A percentile compares a stretch with the other conserved stretches of the same genome.
phyloP scores from a whole-genome alignment of 164 flowering plant species.

The Hamamelis virginiana region DNA sequence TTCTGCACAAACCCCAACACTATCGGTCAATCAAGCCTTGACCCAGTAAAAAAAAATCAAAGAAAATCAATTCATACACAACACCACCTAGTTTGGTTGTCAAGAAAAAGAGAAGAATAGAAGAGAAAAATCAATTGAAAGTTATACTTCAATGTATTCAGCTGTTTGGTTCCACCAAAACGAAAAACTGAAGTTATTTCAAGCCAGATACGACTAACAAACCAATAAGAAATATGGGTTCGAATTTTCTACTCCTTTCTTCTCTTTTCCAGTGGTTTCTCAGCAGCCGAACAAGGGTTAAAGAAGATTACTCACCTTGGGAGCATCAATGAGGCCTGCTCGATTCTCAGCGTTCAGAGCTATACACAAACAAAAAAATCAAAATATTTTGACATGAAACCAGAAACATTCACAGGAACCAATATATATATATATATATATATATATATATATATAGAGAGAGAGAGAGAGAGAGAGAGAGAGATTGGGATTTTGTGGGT shows the following conservation, averaged over 20 bases:
- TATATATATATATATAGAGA: too few relatives aligned
- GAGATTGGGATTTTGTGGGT: neutral
- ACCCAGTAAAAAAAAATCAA: neutral
- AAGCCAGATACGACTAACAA: neutral
- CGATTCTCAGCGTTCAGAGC: conserved; percentile 59
- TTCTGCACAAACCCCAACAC: conserved; percentile 33
- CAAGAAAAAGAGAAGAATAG: neutral
- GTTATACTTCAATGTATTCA: neutral
- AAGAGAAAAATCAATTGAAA: neutral
- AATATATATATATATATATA: neutral
- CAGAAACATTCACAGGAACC: too few relatives aligned
- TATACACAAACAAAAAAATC: conserved; percentile 13
- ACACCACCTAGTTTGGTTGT: neutral
- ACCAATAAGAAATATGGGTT: too few relatives aligned
- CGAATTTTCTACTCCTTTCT: too few relatives aligned
- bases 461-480: neutral
- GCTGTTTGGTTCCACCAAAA: neutral
- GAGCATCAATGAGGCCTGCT: conserved; percentile 52
- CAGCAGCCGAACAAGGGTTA: neutral
- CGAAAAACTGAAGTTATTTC: neutral
- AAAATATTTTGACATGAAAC: neutral
- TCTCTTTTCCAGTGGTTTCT: neutral
- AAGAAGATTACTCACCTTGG: conserved; percentile 43
- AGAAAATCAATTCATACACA: neutral
- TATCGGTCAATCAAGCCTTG: conserved; percentile 4